phyloP scores from a whole-genome alignment of 352 stramenopile species.

The Globisporangium canariense region DNA sequence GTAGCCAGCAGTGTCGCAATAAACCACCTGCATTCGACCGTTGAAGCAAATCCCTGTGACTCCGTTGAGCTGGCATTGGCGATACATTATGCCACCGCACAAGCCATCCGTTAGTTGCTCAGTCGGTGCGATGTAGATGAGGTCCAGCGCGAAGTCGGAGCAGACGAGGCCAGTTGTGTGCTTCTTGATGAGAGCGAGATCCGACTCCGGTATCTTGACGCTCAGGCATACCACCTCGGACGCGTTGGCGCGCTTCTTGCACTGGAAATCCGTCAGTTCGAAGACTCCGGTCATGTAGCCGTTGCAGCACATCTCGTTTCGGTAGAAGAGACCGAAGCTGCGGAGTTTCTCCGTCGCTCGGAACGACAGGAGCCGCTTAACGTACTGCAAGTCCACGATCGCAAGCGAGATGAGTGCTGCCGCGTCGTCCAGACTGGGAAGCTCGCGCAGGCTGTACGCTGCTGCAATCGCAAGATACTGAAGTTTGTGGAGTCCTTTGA shows the following conservation, averaged over 20 bases:
- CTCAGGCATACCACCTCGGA: background rate
- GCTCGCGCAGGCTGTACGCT: constrained; percentile 19
- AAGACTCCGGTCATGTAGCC: constrained; percentile 12
- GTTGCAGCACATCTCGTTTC: constrained; percentile 21
- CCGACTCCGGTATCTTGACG: background rate
- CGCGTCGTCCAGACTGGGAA: constrained; percentile 30
- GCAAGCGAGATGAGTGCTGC: constrained; percentile 21
- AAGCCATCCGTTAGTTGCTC: background rate
- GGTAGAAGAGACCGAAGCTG: background rate
- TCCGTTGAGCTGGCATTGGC: background rate
- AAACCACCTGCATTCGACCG: constrained; percentile 6
- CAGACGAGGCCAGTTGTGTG: background rate
- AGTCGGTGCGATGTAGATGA: background rate
- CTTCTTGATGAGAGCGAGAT: background rate
- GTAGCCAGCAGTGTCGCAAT: background rate
- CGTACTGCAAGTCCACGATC: constrained; percentile 28
- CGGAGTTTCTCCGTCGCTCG: constrained; percentile 13
- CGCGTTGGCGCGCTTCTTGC: background rate
- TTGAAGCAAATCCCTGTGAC: constrained; percentile 14
- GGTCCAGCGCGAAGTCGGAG: background rate
- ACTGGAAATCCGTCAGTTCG: constrained; percentile 1
- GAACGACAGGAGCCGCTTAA: constrained; percentile 23
- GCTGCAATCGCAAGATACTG: constrained; percentile 30
- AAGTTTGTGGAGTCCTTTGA: constrained; percentile 26
- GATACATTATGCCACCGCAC: background rate